These are phyloP conservation scores for Kwoniella shivajii DNA, from an alignment of 1,284 basidiomycete genomes.

Conservation along the genomic window DNA sequence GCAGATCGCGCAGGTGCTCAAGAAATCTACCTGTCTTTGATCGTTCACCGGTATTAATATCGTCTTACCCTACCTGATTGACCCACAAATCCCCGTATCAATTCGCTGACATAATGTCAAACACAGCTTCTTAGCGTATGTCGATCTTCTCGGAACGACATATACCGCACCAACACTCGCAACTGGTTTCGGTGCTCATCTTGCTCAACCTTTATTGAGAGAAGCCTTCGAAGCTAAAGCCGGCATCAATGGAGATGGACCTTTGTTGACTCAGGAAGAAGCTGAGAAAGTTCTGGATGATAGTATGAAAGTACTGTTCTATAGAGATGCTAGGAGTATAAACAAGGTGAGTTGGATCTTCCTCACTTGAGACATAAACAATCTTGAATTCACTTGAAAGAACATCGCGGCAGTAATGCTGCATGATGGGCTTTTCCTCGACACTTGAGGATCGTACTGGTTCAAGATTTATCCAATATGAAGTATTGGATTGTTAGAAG, in stretches of 20 bases:
- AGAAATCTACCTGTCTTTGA: background rate
- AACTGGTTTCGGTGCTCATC: slow-evolving; percentile 93
- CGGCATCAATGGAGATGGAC: slow-evolving; percentile 75
- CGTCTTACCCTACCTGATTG: background rate
- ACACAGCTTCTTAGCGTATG: slow-evolving; percentile 83
- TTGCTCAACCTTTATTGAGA: slow-evolving; percentile 89
- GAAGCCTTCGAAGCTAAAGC: slow-evolving; percentile 62
- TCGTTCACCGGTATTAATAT: background rate
- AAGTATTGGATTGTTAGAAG: too few species aligned
- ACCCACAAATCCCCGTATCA: background rate
- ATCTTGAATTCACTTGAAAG: too few species aligned
- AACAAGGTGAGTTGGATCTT: slow-evolving; percentile 88
- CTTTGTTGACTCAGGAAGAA: slow-evolving; percentile 73
- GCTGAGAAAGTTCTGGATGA: slow-evolving; percentile 79
- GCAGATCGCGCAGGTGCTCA: background rate
- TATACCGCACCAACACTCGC: slow-evolving; percentile 93
- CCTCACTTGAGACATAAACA: too few species aligned
- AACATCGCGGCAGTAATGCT: too few species aligned
- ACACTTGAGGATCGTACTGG: too few species aligned
- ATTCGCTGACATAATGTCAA: background rate
- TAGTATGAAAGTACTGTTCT: slow-evolving; percentile 93
- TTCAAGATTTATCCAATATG: too few species aligned
- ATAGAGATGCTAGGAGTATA: slow-evolving; percentile 92
- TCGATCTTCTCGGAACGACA: slow-evolving; percentile 95
- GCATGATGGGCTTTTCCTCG: too few species aligned